Evolutionary conservation across 208 protist species (phyloP).

Genomic region (Leishmania amazonensis): DNA sequence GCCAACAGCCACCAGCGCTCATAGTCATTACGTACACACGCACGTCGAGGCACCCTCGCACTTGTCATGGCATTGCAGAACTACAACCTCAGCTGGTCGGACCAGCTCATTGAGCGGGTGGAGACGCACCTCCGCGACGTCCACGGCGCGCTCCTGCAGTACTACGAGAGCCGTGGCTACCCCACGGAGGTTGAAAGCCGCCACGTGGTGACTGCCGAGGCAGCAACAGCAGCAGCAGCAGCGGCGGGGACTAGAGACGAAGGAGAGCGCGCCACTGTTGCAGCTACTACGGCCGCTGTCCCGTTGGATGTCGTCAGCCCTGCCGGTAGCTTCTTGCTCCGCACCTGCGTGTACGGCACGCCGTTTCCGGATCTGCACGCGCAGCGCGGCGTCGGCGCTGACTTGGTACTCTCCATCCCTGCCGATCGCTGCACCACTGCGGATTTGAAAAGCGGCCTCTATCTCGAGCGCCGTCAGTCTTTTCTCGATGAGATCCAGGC

Average conservation of each 20-base stretch:
- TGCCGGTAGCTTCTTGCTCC: conserved; percentile 81
- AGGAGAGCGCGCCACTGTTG: not conserved
- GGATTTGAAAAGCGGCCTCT: conserved; percentile 72
- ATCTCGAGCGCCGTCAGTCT: conserved; percentile 64
- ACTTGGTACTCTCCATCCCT: conserved; percentile 74
- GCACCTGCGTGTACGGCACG: conserved; percentile 68
- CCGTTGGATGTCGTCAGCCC: conserved; percentile 47
- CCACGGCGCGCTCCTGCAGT: conserved; percentile 61
- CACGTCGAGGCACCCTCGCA: conserved; percentile 1
- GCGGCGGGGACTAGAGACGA: not conserved
- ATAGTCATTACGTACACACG: not conserved
- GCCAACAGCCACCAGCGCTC: not conserved
- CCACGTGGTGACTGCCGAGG: not conserved
- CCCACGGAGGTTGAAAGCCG: conserved; percentile 29
- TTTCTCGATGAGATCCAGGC: conserved; percentile 69
- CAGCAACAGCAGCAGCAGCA: not conserved
- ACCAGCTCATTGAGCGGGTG: conserved; percentile 66
- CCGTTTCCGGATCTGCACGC: conserved; percentile 63
- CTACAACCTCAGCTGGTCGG: conserved; percentile 81
- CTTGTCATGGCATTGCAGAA: conserved; percentile 59
- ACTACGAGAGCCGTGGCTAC: conserved; percentile 67
- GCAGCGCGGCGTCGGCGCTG: conserved; percentile 63
- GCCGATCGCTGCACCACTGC: conserved; percentile 50
- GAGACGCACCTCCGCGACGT: conserved; percentile 73
- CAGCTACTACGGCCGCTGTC: conserved; percentile 10